Percentiles rank a stretch among this genome's conserved stretches.
These are phyloP conservation scores for Peltaster fructicola DNA, from an alignment of 2,329 filamentous ascomycete genomes.

Conservation along the genomic window DNA sequence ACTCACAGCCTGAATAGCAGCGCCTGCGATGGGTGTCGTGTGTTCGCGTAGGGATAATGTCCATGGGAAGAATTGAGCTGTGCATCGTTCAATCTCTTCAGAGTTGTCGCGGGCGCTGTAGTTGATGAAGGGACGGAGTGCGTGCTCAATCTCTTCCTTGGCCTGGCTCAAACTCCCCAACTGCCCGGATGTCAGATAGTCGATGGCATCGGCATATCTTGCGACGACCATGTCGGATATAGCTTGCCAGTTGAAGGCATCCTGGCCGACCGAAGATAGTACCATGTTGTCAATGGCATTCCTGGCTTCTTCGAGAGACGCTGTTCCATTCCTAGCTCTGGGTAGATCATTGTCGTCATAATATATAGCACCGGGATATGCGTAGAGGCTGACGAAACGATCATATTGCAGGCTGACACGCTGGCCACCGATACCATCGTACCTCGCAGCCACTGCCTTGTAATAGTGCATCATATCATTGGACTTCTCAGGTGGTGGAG, in stretches of 20 bases:
- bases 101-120: conserved; percentile 18
- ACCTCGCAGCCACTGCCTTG: conserved; percentile 24
- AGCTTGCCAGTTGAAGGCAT: conserved; percentile 44
- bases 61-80: conserved; percentile 26
- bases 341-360: conserved; percentile 19
- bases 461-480: conserved; percentile 17
- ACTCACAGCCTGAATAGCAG: conserved; percentile 16
- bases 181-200: conserved; percentile 15
- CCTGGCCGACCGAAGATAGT: conserved; percentile 12
- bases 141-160: conserved; percentile 12
- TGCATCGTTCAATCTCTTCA: conserved; percentile 30
- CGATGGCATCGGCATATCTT: conserved; percentile 42
- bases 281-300: conserved; percentile 30
- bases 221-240: conserved; percentile 47
- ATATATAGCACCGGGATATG: conserved; percentile 21
- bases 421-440: conserved; percentile 26
- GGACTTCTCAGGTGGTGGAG: too few relatives aligned
- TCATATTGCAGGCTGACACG: conserved; percentile 31
- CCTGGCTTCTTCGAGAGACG: conserved; percentile 22
- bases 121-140: conserved; percentile 24
- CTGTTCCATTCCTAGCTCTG: conserved; percentile 21
- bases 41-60: too few relatives aligned
- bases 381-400: conserved; percentile 30
- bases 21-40: conserved; percentile 12
- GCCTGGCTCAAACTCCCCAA: conserved; percentile 10